Percentiles rank a stretch among this genome's conserved stretches.
These are phyloP conservation scores for Phytophthora sp. DNA, from an alignment of 352 stramenopile genomes.

Conservation along the genomic window DNA sequence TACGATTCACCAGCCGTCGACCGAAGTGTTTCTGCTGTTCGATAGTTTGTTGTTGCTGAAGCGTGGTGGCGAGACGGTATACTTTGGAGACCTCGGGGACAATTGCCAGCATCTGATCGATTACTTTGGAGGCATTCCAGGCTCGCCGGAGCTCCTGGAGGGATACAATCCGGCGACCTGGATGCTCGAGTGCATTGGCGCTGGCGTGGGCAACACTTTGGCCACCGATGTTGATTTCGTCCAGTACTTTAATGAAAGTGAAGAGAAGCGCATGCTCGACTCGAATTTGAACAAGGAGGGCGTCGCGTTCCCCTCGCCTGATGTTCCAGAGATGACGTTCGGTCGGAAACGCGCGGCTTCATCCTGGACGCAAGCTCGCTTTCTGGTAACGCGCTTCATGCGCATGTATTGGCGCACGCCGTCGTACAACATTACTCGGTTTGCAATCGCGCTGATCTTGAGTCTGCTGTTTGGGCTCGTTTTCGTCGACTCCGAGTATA, in stretches of 20 bases:
- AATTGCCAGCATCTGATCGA: conserved; percentile 46
- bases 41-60: conserved; percentile 85
- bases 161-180: conserved; percentile 57
- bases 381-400: conserved; percentile 38
- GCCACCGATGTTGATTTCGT: conserved; percentile 34
- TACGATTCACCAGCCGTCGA: conserved; percentile 46
- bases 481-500: conserved; percentile 67
- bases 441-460: conserved; percentile 59
- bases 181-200: conserved; percentile 50
- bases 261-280: conserved; percentile 31
- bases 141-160: conserved; percentile 39
- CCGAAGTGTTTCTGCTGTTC: conserved; percentile 44
- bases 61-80: conserved; percentile 82
- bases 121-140: conserved; percentile 72
- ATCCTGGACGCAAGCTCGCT: conserved; percentile 28
- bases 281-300: conserved; percentile 40
- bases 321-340: conserved; percentile 41
- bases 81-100: conserved; percentile 74
- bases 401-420: conserved; percentile 83
- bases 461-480: conserved; percentile 65
- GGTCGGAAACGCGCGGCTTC: conserved; percentile 38
- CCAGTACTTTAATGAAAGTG: conserved; percentile 33
- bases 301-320: conserved; percentile 30
- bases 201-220: conserved; percentile 32
- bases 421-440: conserved; percentile 78